phyloP scores from a whole-genome alignment of 352 stramenopile genomes.

The Peronospora farinosa region DNA sequence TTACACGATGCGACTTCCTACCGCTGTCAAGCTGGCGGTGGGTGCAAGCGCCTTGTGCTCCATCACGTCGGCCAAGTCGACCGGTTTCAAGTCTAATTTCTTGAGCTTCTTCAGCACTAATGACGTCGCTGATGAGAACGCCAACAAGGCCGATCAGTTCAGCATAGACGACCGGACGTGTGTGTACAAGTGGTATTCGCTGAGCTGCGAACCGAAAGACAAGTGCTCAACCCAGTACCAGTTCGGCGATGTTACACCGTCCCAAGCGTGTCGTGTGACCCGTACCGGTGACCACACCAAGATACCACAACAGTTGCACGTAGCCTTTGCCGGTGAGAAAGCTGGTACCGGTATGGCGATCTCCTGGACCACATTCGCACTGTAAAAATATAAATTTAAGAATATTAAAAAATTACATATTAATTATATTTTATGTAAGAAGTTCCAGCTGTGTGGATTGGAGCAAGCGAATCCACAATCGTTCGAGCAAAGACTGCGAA shows the following conservation, averaged over 20 bases:
- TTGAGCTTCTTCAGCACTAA: constrained; percentile 23
- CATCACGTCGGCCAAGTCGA: constrained; percentile 8
- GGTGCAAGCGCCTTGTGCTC: constrained; percentile 16
- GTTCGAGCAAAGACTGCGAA: constrained; percentile 13
- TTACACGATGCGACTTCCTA: too few relatives aligned
- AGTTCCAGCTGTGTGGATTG: constrained; percentile 43
- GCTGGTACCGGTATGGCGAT: constrained; percentile 27
- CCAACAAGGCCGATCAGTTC: neutral
- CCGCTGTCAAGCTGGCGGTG: constrained; percentile 11
- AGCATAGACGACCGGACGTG: constrained; percentile 35
- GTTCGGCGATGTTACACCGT: constrained; percentile 38
- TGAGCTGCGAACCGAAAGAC: constrained; percentile 22
- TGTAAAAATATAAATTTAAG: too few relatives aligned
- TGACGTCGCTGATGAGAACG: constrained; percentile 11
- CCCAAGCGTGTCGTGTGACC: constrained; percentile 42
- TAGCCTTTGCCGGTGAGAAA: constrained; percentile 36
- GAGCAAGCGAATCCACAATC: constrained; percentile 9
- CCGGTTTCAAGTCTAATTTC: constrained; percentile 7
- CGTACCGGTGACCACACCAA: constrained; percentile 20
- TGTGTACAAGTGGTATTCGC: constrained; percentile 29
- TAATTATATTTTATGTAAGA: too few relatives aligned
- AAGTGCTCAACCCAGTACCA: constrained; percentile 38
- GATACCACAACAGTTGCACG: constrained; percentile 43
- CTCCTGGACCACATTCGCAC: constrained; percentile 36
- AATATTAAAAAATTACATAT: too few relatives aligned